These are phyloP conservation scores for Lachnellula willkommii DNA, from an alignment of 2,329 filamentous ascomycete species.

Conservation along the genomic window DNA sequence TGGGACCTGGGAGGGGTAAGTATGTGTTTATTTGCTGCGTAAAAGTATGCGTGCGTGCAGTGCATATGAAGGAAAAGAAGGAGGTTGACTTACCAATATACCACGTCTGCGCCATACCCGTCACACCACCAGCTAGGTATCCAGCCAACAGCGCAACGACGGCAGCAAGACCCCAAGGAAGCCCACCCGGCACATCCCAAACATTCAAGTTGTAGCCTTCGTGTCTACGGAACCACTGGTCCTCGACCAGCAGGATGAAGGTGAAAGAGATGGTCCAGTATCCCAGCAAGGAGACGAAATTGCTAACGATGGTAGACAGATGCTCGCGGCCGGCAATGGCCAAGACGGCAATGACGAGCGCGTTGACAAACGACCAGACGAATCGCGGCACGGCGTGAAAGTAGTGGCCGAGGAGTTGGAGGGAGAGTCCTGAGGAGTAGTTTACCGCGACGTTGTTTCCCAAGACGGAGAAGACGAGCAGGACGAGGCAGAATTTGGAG, in stretches of 20 bases:
- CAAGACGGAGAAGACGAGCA: slow-evolving; percentile 29
- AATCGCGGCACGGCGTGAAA: slow-evolving; percentile 32
- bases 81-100: slow-evolving; percentile 23
- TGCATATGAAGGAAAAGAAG: too few relatives aligned
- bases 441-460: slow-evolving; percentile 30
- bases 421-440: slow-evolving; percentile 27
- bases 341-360: slow-evolving; percentile 25
- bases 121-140: slow-evolving; percentile 28
- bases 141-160: slow-evolving; percentile 24
- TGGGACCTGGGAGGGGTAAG: slow-evolving; percentile 19
- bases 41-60: too few relatives aligned
- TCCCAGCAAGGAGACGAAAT: slow-evolving; percentile 29
- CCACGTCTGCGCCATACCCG: slow-evolving; percentile 30
- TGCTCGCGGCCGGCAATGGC: slow-evolving; percentile 27
- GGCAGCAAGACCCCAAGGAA: slow-evolving; percentile 29
- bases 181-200: slow-evolving; percentile 25
- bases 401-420: slow-evolving; percentile 30
- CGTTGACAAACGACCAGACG: slow-evolving; percentile 29
- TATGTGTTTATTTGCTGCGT: too few relatives aligned
- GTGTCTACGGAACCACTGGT: slow-evolving; percentile 23
- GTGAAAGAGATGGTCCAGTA: slow-evolving; percentile 31
- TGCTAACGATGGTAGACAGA: slow-evolving; percentile 26
- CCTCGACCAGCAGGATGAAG: slow-evolving; percentile 27
- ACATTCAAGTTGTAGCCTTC: slow-evolving; percentile 26
- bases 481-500: slow-evolving; percentile 41